Evolutionary conservation across 2,329 filamentous ascomycete species (phyloP), one percentile per base, ranked within the genome.

Genomic region (Celoporthe dispersa): DNA sequence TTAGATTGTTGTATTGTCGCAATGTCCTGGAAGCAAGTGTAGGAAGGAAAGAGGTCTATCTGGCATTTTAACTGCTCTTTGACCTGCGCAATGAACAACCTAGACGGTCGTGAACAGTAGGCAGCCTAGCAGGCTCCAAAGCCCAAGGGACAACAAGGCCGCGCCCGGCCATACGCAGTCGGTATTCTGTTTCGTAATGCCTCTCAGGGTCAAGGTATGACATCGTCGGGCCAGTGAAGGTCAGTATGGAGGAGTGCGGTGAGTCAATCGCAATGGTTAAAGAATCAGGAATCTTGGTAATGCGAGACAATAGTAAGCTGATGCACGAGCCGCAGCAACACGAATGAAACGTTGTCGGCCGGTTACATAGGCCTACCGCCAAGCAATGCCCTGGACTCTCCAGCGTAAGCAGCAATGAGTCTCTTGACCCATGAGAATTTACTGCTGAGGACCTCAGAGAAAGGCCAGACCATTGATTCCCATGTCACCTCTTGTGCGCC

Each of bases 341-440:
- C 53, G 28, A 57, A 31, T 31, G 53, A 57, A 57, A 57, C 53
- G 53, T 31, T 31, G 53, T 57, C 28, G 53, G 25, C 53, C 53
- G 14, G 25, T 28, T 31, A 57, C 14, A 31, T 33, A 31, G 53
- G 53, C 53, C 60, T 8, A n/a, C n/a, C 11, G 12, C 19, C 28
- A 31, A 33, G 53, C 28, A 28, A 33, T 16, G 51, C 53, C 5
- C 12, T 57, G 14, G 3, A 0, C 44, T 1, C 53, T 19, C 2
- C 5, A 2, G 25, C 25, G 53, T 57, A 57, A 57, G 51, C 51
- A 57, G 53, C 25, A 55, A 4, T 1, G 44, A n/a, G 9, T n/a
- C 22, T 7, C 44, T 48, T 48, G 14, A 9, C 53, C 25, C 25
- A 31, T 57, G 25, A 57, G 53, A 19, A 14, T 33, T 19, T 57